Percentiles rank a stretch among this genome's conserved stretches.
Evolutionary conservation across 2,329 filamentous ascomycete genomes (phyloP).

Genomic region (Fusarium nematophilum): DNA sequence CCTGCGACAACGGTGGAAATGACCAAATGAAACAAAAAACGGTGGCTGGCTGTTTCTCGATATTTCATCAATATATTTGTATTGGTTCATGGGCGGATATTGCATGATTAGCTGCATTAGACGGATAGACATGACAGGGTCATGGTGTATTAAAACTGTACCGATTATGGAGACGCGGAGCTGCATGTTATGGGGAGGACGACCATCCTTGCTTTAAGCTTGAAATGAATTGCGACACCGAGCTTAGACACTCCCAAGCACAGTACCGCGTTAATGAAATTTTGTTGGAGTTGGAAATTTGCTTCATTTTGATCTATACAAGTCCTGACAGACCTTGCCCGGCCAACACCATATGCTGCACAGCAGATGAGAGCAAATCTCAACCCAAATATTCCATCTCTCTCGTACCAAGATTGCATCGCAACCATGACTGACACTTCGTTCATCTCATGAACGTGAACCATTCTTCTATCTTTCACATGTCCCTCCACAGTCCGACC

Average conservation of each 20-base stretch:
- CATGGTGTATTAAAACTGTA: constrained; percentile 1
- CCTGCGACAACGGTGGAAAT: neutral
- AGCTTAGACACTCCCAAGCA: neutral
- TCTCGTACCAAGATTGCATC: constrained; percentile 18
- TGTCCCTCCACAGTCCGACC: constrained; percentile 11
- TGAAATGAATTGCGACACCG: neutral
- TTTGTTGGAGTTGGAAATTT: constrained; percentile 9
- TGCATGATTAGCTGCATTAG: neutral
- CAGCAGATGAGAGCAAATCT: constrained; percentile 14
- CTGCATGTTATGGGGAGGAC: too few species aligned
- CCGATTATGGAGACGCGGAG: too few species aligned
- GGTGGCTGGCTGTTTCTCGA: neutral
- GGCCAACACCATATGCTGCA: neutral
- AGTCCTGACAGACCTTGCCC: constrained; percentile 10
- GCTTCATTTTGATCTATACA: constrained; percentile 30
- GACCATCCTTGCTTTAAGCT: too few species aligned
- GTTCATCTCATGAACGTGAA: constrained; percentile 23
- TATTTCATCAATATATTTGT: too few species aligned
- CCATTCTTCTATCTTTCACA: constrained; percentile 9
- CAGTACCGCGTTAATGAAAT: too few species aligned
- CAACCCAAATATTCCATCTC: constrained; percentile 3
- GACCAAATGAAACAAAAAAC: neutral
- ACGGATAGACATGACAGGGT: neutral
- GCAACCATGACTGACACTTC: constrained; percentile 26
- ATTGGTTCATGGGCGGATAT: neutral